Conservation (phyloP, 2,329 filamentous ascomycete genomes). For the Chrysosporium keratinophilum region DNA sequence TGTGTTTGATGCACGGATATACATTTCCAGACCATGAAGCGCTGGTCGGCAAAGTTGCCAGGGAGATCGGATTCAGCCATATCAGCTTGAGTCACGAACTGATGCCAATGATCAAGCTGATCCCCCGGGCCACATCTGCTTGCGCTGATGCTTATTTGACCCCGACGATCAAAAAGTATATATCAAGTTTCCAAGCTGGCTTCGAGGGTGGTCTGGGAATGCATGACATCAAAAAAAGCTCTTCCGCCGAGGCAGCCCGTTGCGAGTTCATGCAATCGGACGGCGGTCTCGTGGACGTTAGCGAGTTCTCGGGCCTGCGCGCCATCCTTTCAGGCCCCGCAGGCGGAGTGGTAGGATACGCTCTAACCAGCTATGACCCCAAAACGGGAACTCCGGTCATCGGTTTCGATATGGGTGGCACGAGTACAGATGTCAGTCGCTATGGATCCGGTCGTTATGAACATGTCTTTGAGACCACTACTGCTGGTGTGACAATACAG, state of each 20-base stretch:
- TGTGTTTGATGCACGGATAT: conserved; percentile 86
- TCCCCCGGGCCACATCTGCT: conserved; percentile 63
- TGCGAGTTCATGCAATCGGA: conserved; percentile 96
- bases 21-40: conserved; percentile 82
- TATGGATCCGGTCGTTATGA: conserved; percentile 77
- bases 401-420: conserved; percentile 89
- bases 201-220: conserved; percentile 73
- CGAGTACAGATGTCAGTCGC: conserved; percentile 77
- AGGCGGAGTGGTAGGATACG: conserved; percentile 87
- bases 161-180: conserved; percentile 67
- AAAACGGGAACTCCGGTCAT: conserved; percentile 71
- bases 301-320: conserved; percentile 64
- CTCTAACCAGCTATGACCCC: conserved; percentile 74
- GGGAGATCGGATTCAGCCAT: conserved; percentile 71
- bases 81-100: conserved; percentile 70
- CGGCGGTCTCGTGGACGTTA: conserved; percentile 48
- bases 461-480: conserved; percentile 85
- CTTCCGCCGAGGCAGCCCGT: conserved; percentile 57
- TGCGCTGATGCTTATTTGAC: conserved; percentile 74
- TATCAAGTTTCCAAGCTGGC: conserved; percentile 64
- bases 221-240: conserved; percentile 58
- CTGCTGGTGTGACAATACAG: conserved; percentile 79
- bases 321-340: conserved; percentile 83
- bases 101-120: conserved; percentile 82
- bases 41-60: conserved; percentile 62